These are phyloP conservation scores for Xylariomycetidae sp. DNA, from an alignment of 2,329 filamentous ascomycete species.

Conservation along the genomic window DNA sequence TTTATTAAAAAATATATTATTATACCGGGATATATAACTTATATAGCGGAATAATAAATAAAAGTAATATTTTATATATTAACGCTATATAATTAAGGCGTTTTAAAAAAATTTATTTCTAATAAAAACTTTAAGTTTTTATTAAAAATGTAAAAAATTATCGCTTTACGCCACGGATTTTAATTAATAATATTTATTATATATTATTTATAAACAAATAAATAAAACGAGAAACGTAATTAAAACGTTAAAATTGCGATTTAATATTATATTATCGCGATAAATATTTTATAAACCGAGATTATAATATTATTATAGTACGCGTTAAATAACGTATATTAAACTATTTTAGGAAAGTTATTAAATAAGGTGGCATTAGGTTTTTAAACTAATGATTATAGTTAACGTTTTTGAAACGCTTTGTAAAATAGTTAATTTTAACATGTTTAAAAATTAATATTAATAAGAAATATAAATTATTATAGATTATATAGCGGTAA, in stretches of 20 bases:
- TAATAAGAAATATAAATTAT: too few relatives aligned
- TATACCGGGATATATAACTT: not conserved
- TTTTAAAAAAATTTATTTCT: constrained; percentile 2
- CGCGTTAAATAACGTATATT: constrained; percentile 6
- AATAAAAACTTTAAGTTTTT: constrained; percentile 3
- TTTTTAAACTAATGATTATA: constrained; percentile 4
- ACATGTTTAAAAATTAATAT: too few relatives aligned
- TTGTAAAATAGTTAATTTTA: constrained; percentile 2
- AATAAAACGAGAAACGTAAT: not conserved
- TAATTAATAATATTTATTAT: not conserved
- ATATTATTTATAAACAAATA: constrained; percentile 3
- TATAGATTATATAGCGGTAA: too few relatives aligned
- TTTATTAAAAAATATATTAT: constrained; percentile 1
- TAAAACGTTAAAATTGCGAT: constrained; percentile 5
- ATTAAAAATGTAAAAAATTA: constrained; percentile 2
- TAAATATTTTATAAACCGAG: constrained; percentile 1
- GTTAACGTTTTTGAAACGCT: too few relatives aligned
- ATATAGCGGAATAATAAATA: constrained; percentile 1
- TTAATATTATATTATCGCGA: constrained; percentile 2
- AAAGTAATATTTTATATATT: not conserved
- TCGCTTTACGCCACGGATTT: not conserved
- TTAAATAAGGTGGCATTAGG: constrained; percentile 2
- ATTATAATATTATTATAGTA: constrained; percentile 3
- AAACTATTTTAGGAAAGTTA: not conserved
- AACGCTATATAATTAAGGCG: constrained; percentile 1